Conservation (phyloP, 768 basidiomycete species). For the Termitomyces sp. region DNA sequence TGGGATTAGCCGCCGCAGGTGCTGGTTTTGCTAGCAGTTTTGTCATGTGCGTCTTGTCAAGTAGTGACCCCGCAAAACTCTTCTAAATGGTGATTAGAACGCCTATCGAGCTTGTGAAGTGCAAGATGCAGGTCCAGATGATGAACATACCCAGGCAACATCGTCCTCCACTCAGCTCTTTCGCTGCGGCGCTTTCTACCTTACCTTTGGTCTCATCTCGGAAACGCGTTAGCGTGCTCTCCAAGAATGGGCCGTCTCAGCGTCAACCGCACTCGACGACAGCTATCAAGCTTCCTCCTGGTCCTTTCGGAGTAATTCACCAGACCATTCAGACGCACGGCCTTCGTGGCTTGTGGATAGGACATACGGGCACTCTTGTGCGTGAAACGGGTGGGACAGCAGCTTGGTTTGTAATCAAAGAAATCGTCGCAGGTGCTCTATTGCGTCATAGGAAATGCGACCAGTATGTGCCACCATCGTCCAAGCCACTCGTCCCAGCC, state of each 20-base stretch:
- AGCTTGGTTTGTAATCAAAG: constrained; percentile 88
- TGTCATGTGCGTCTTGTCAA: constrained; percentile 59
- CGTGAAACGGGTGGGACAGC: constrained; percentile 85
- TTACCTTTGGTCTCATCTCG: constrained; percentile 9
- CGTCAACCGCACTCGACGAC: constrained; percentile 18
- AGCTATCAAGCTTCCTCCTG: constrained; percentile 46
- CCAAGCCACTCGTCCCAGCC: constrained; percentile 1
- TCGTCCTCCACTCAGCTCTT: constrained; percentile 10
- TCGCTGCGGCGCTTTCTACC: constrained; percentile 1
- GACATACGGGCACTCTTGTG: constrained; percentile 83
- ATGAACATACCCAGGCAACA: constrained; percentile 33
- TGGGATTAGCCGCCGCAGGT: constrained; percentile 80
- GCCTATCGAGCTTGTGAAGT: constrained; percentile 86
- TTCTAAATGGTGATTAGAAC: constrained; percentile 45
- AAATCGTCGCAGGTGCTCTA: constrained; percentile 65
- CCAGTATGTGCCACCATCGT: constrained; percentile 14
- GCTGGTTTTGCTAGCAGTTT: constrained; percentile 89
- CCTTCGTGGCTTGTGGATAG: constrained; percentile 76
- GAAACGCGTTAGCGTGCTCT: background rate
- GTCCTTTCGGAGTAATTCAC: constrained; percentile 64
- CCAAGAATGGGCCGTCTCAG: constrained; percentile 4
- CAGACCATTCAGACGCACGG: constrained; percentile 56
- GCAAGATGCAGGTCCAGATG: constrained; percentile 93
- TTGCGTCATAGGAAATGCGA: constrained; percentile 28
- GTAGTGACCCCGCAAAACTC: background rate